Evolutionary conservation across 2,329 filamentous ascomycete genomes (phyloP), one percentile per base, ranked within the genome.

Genomic region (Colletotrichum shisoi): DNA sequence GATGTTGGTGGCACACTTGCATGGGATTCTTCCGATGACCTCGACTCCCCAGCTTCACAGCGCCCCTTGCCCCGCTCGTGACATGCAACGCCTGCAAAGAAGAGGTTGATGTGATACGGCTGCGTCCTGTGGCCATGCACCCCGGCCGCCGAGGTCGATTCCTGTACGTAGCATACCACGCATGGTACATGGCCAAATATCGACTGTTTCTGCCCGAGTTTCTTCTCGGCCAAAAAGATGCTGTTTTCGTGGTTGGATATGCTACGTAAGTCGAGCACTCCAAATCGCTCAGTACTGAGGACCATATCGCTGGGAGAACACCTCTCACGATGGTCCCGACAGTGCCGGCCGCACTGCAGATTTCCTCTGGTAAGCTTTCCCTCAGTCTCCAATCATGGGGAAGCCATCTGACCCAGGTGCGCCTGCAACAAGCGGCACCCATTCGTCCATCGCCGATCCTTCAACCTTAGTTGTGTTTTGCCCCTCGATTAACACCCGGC

Each of bases 401-500:
- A 64, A 56, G 57, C n/a, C 68, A 65, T 64, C 61, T 48, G 61
- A 64, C 52, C 65, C 52, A 37, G 39, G 58, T 68, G 68, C 60
- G 68, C 60, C 68, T 68, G 56, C 54, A 34, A 60, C 60, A 64
- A 54, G 44, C 56, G 48, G 42, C 54, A 37, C 60, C 60, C 56
- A 61, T 69, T 68, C 54, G 56, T 45, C 40, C 68, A 68, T 69
- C 68, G 65, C 56, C 68, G 68, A 69, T 69, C 60, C 48, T 46
- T 56, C 31, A 46, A 61, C 52, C 65, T 69, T 64, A 27, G 60
- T 51, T 57, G 53, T n/a, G n/a, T 34, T 46, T 68, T 37, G 62
- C 57, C 57, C 62, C 66, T 62, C 52, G 40, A 67, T 57, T 52
- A 62, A 53, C 40, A 40, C 34, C 48, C 21, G 54, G 61, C 54